Evolutionary conservation across 495 filamentous ascomycete species (phyloP).

Genomic region (Xylaria sp.): DNA sequence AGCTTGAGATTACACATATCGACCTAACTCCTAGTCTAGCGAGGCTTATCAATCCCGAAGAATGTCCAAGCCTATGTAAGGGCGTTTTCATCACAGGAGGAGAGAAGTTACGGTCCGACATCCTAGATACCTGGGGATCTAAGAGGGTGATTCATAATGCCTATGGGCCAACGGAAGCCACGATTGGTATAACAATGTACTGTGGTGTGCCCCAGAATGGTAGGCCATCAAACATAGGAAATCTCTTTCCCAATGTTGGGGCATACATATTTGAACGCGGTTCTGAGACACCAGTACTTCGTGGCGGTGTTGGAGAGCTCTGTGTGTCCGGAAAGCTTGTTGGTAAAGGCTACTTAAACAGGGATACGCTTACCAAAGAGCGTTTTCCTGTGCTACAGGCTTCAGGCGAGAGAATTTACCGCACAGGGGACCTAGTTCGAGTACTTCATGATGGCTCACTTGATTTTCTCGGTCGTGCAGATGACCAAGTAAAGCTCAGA

Average conservation of each 20-base stretch:
- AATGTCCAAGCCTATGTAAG: slow-evolving; percentile 69
- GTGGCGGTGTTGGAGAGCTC: slow-evolving; percentile 85
- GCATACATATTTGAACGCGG: slow-evolving; percentile 77
- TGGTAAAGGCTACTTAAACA: slow-evolving; percentile 85
- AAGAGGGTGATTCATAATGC: slow-evolving; percentile 74
- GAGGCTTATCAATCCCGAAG: slow-evolving; percentile 63
- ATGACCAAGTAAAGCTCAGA: slow-evolving; percentile 82
- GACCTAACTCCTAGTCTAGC: slow-evolving; percentile 79
- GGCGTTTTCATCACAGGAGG: slow-evolving; percentile 82
- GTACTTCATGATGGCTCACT: slow-evolving; percentile 73
- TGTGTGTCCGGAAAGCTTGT: slow-evolving; percentile 87
- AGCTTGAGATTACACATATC: slow-evolving; percentile 81
- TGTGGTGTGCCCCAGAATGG: slow-evolving; percentile 72
- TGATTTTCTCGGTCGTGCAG: slow-evolving; percentile 75
- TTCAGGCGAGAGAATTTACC: slow-evolving; percentile 67
- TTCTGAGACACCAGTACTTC: slow-evolving; percentile 70
- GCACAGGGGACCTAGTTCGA: slow-evolving; percentile 81
- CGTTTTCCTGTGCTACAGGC: slow-evolving; percentile 63
- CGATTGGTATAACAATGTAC: slow-evolving; percentile 86
- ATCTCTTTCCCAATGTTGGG: slow-evolving; percentile 81
- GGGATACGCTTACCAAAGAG: slow-evolving; percentile 69
- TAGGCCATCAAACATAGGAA: slow-evolving; percentile 84
- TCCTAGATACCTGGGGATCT: slow-evolving; percentile 72
- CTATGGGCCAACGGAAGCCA: slow-evolving; percentile 86
- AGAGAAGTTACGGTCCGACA: slow-evolving; percentile 74